Conservation (phyloP, 2,329 filamentous ascomycete genomes). For the Cryoendolithus antarcticus region DNA sequence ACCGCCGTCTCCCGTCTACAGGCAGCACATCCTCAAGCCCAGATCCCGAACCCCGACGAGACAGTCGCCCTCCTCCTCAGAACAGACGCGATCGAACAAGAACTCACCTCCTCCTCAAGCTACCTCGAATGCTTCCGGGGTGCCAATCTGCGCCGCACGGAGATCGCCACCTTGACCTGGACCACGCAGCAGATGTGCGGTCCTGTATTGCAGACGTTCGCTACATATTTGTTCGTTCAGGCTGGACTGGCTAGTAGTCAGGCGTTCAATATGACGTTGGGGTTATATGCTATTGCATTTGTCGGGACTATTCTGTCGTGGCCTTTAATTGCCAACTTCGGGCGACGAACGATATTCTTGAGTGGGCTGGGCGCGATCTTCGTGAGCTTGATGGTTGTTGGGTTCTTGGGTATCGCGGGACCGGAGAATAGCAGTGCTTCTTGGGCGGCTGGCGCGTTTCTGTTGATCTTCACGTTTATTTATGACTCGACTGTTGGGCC, state of each 20-base stretch:
- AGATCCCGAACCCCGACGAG: constrained; percentile 62
- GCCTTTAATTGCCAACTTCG: constrained; percentile 61
- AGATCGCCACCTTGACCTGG: constrained; percentile 38
- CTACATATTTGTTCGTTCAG: constrained; percentile 34
- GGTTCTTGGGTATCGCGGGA: constrained; percentile 25
- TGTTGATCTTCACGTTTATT: constrained; percentile 9
- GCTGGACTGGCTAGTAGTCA: constrained; percentile 28
- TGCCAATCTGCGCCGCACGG: constrained; percentile 23
- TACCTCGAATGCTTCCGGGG: constrained; percentile 26
- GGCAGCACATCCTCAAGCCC: constrained; percentile 40
- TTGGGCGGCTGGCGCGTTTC: constrained; percentile 3
- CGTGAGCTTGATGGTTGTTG: constrained; percentile 50
- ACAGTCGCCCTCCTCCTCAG: constrained; percentile 84
- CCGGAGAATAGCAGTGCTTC: constrained; percentile 42
- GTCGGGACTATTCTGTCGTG: constrained; percentile 66
- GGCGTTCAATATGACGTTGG: constrained; percentile 35
- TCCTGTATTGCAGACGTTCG: constrained; percentile 18
- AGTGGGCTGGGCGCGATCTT: constrained; percentile 60
- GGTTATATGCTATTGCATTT: constrained; percentile 53
- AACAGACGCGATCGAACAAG: constrained; percentile 37
- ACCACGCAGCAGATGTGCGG: constrained; percentile 26
- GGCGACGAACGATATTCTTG: constrained; percentile 61
- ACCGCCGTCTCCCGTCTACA: constrained; percentile 45
- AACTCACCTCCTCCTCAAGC: constrained; percentile 12
- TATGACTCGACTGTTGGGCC: constrained; percentile 19